These are phyloP conservation scores for Diaporthe vaccinii DNA, from an alignment of 2,329 filamentous ascomycete genomes.

Conservation along the genomic window DNA sequence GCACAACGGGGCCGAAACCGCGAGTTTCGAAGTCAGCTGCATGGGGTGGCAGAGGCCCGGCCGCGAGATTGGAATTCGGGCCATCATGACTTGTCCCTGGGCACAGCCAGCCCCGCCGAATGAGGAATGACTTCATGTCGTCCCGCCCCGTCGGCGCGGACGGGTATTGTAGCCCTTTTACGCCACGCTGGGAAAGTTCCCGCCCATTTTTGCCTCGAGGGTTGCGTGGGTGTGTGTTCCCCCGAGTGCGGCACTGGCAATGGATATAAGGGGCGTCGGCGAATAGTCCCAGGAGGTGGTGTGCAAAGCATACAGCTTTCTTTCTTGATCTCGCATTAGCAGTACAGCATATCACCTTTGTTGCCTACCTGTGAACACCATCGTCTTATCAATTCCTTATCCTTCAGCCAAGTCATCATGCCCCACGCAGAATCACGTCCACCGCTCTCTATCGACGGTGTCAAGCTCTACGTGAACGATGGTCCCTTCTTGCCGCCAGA, in stretches of 20 bases:
- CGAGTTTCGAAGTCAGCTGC: not conserved
- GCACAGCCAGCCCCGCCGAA: not conserved
- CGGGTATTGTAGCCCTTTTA: slow-evolving; percentile 11
- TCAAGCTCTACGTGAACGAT: slow-evolving; percentile 39
- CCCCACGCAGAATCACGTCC: slow-evolving; percentile 24
- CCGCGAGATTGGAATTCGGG: slow-evolving; percentile 3
- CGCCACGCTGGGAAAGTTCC: not conserved
- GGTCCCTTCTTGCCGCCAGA: slow-evolving; percentile 37
- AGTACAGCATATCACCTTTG: not conserved
- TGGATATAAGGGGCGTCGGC: not conserved
- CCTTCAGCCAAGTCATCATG: not conserved
- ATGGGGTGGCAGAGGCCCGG: not conserved
- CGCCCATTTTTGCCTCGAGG: not conserved
- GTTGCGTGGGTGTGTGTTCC: not conserved
- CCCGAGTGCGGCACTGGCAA: not conserved
- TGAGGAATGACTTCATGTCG: slow-evolving; percentile 13
- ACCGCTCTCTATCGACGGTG: not conserved
- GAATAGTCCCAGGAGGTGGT: not conserved
- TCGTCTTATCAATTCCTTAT: not conserved
- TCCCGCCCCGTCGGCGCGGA: not conserved
- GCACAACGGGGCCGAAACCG: not conserved
- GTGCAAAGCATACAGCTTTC: not conserved
- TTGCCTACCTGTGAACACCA: not conserved
- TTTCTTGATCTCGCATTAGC: not conserved
- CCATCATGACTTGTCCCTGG: slow-evolving; percentile 14